These are phyloP conservation scores for Solanum pinnatisectum DNA, from an alignment of 257 asterid genomes.

Conservation along the genomic window DNA sequence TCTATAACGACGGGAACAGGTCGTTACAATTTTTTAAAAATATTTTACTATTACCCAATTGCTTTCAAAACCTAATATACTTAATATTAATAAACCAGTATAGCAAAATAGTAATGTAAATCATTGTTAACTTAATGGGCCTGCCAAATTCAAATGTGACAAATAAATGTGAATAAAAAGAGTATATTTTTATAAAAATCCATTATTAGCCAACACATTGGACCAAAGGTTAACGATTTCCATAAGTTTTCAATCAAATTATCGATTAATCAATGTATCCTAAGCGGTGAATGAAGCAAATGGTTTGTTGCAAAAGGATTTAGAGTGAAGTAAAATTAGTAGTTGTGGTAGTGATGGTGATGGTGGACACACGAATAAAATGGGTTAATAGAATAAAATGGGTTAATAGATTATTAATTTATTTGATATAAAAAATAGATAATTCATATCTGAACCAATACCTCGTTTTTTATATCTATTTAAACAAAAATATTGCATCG, in stretches of 20 bases:
- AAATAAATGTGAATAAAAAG: no score
- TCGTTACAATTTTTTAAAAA: no score
- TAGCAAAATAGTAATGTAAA: no score
- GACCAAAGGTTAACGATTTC: neutral
- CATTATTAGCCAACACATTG: neutral
- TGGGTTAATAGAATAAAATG: neutral
- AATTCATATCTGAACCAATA: neutral
- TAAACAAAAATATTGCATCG: no score
- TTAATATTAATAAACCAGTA: no score
- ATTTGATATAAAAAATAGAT: neutral
- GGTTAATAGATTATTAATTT: neutral
- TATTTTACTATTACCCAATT: no score
- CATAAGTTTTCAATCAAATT: neutral
- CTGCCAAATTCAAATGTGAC: no score
- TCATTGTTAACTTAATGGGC: no score
- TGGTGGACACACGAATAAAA: neutral
- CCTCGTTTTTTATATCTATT: neutral
- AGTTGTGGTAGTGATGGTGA: neutral
- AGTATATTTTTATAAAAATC: neutral
- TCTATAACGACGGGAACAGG: no score
- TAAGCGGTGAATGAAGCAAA: neutral
- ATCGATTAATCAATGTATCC: neutral
- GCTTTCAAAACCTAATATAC: no score
- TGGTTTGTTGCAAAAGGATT: neutral
- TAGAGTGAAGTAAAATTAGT: neutral